phyloP scores from a whole-genome alignment of 2,329 filamentous ascomycete species.

The Pseudogymnoascus sp. region DNA sequence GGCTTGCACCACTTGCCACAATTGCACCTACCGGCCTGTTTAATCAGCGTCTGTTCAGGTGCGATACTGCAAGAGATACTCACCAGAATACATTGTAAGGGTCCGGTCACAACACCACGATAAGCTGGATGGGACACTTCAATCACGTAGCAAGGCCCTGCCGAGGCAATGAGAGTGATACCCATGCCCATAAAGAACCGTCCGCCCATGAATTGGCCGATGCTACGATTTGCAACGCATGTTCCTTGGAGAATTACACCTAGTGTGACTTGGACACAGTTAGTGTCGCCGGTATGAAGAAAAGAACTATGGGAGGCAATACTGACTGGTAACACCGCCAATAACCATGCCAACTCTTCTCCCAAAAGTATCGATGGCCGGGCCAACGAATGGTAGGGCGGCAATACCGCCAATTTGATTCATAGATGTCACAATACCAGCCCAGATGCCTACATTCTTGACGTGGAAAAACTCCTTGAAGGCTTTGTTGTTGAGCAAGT shows the following conservation, averaged over 20 bases:
- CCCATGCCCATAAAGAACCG: conserved; percentile 54
- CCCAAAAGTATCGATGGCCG: conserved; percentile 38
- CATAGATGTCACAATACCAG: conserved; percentile 43
- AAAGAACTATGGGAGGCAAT: neutral
- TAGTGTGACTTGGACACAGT: conserved; percentile 24
- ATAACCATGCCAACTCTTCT: conserved; percentile 39
- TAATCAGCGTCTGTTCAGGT: conserved; percentile 21
- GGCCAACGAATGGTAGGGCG: conserved; percentile 39
- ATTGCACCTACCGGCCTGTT: conserved; percentile 33
- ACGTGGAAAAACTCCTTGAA: conserved; percentile 34
- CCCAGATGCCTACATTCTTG: conserved; percentile 37
- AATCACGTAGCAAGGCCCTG: conserved; percentile 40
- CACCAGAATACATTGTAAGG: conserved; percentile 25
- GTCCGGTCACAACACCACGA: conserved; percentile 33
- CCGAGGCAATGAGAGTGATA: conserved; percentile 37
- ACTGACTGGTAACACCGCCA: conserved; percentile 34
- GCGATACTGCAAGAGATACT: neutral
- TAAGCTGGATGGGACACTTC: conserved; percentile 40
- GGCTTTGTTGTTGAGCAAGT: conserved; percentile 34
- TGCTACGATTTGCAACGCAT: conserved; percentile 23
- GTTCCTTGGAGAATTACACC: conserved; percentile 39
- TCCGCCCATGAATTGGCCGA: conserved; percentile 41
- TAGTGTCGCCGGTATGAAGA: conserved; percentile 16
- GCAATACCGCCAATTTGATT: conserved; percentile 43
- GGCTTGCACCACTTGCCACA: conserved; percentile 24